phyloP scores from a whole-genome alignment of 331 rosid genomes.

The Pyracantha coccinea region DNA sequence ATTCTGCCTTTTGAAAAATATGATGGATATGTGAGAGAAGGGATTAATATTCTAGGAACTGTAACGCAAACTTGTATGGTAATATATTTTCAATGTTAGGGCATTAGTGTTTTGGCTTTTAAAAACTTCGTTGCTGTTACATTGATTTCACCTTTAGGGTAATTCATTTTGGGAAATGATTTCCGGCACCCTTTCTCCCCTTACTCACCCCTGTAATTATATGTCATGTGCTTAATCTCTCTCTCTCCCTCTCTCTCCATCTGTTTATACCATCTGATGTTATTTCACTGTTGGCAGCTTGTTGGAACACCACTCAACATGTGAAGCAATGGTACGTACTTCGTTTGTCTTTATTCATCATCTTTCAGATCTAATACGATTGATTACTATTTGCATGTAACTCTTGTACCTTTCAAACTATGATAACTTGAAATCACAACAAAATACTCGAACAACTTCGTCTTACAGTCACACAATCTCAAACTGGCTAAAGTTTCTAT shows the following conservation, averaged over 20 bases:
- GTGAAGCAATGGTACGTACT: slow-evolving; percentile 67
- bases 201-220: background rate
- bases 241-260: background rate
- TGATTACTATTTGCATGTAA: background rate
- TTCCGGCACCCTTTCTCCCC: background rate
- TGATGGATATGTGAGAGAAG: too few relatives aligned
- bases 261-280: background rate
- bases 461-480: background rate
- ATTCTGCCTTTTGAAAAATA: too few relatives aligned
- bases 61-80: too few relatives aligned
- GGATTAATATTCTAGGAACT: too few relatives aligned
- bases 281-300: slow-evolving; percentile 50
- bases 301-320: slow-evolving; percentile 71
- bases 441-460: background rate
- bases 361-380: background rate
- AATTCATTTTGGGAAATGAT: background rate
- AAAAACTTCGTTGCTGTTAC: background rate
- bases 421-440: background rate
- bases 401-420: background rate
- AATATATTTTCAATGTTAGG: too few relatives aligned
- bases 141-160: background rate
- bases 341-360: slow-evolving; percentile 4
- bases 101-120: too few relatives aligned
- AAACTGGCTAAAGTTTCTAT: background rate
- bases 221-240: background rate